phyloP scores from a whole-genome alignment of 1,139 yeast species.

The Zygoascus meyerae region DNA sequence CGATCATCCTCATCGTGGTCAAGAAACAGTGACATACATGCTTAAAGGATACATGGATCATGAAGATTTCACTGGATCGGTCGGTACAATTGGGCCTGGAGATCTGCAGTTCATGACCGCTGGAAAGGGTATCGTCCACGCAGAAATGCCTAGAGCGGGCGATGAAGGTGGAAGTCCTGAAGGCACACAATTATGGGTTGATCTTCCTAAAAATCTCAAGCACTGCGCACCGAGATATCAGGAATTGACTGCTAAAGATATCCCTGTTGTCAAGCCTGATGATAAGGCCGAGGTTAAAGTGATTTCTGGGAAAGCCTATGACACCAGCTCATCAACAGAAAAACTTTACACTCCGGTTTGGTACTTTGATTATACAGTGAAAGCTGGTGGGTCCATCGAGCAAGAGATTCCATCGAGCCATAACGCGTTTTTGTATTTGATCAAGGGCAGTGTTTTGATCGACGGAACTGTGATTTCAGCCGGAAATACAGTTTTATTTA shows the following conservation, averaged over 20 bases:
- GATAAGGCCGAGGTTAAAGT: slow-evolving; percentile 66
- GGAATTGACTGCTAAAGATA: slow-evolving; percentile 65
- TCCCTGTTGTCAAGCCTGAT: slow-evolving; percentile 61
- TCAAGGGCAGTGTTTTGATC: slow-evolving; percentile 57
- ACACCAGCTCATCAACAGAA: slow-evolving; percentile 65
- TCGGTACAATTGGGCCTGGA: slow-evolving; percentile 73
- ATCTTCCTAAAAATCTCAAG: slow-evolving; percentile 66
- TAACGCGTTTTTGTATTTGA: slow-evolving; percentile 67
- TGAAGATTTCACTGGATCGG: slow-evolving; percentile 83
- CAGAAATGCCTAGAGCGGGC: slow-evolving; percentile 74
- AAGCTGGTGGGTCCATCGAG: slow-evolving; percentile 60
- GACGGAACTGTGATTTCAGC: slow-evolving; percentile 37
- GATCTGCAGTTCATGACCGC: slow-evolving; percentile 95
- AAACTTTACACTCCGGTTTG: slow-evolving; percentile 82
- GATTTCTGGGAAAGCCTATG: slow-evolving; percentile 72
- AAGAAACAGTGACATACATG: slow-evolving; percentile 77
- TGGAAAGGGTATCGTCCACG: slow-evolving; percentile 80
- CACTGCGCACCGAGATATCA: slow-evolving; percentile 72
- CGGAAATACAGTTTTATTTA: slow-evolving; percentile 45
- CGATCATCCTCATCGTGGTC: slow-evolving; percentile 57
- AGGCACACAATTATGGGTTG: slow-evolving; percentile 91
- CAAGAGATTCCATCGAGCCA: slow-evolving; percentile 59
- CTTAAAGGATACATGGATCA: slow-evolving; percentile 76
- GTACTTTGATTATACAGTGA: slow-evolving; percentile 59
- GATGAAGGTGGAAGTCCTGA: slow-evolving; percentile 43